Conservation (phyloP, 2,329 filamentous ascomycete species). For the Aspergillus fructus region DNA sequence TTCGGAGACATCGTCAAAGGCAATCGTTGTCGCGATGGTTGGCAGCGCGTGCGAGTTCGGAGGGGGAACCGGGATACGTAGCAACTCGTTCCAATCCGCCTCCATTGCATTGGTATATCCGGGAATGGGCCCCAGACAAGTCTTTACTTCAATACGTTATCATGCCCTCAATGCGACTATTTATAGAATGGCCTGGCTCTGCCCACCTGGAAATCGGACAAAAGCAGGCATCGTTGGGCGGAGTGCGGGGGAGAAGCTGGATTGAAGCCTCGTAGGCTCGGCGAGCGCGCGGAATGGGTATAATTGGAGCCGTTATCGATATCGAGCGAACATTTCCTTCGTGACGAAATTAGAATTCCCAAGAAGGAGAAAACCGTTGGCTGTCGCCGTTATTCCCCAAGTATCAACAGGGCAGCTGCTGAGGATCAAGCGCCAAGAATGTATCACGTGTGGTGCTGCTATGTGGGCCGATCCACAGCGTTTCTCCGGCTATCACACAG, state of each 20-base stretch:
- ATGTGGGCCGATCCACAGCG: background rate
- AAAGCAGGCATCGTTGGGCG: slow-evolving; percentile 35
- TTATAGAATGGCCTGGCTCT: slow-evolving; percentile 20
- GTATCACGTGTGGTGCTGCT: background rate
- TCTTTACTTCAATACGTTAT: background rate
- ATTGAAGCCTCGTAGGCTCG: background rate
- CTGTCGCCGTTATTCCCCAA: background rate
- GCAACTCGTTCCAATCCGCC: slow-evolving; percentile 63
- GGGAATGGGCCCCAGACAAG: slow-evolving; percentile 12
- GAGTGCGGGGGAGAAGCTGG: slow-evolving; percentile 35
- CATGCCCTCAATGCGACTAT: background rate
- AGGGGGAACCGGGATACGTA: slow-evolving; percentile 77
- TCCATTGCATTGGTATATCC: slow-evolving; percentile 39
- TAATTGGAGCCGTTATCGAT: background rate
- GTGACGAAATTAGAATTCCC: background rate
- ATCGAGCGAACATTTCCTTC: background rate
- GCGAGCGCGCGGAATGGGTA: background rate
- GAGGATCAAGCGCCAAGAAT: background rate
- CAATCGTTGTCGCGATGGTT: slow-evolving; percentile 73
- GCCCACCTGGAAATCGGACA: slow-evolving; percentile 33
- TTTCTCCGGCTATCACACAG: background rate
- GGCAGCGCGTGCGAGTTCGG: slow-evolving; percentile 69
- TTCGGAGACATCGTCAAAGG: slow-evolving; percentile 87
- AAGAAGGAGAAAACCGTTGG: background rate
- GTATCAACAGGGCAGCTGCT: background rate